Evolutionary conservation across 176 grass and related monocot species (phyloP).

Genomic region (Themeda triandra): DNA sequence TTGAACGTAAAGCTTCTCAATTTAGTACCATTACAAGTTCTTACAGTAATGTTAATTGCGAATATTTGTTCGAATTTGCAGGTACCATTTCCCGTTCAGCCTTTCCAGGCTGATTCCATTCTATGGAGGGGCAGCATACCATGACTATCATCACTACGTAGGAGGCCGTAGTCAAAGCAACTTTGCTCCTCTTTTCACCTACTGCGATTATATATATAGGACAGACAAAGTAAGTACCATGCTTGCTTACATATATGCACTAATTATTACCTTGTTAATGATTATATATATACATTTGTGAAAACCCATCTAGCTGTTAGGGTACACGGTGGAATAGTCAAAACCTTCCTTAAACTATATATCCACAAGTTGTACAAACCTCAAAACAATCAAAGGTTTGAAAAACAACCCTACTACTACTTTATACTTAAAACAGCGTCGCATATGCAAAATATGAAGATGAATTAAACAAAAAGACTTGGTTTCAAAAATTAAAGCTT

Average conservation of each 20-base stretch:
- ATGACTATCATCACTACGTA: constrained; percentile 20
- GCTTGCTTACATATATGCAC: neutral
- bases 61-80: neutral
- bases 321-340: no score
- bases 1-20: neutral
- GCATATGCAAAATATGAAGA: no score
- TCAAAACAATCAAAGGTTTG: no score
- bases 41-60: neutral
- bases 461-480: no score
- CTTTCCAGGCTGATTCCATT: constrained; percentile 8
- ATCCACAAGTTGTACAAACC: no score
- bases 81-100: constrained; percentile 13
- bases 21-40: neutral
- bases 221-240: constrained; percentile 13
- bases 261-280: neutral
- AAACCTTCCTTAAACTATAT: no score
- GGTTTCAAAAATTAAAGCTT: no score
- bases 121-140: constrained; percentile 5
- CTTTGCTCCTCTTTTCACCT: constrained; percentile 25
- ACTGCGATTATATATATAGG: constrained; percentile 14
- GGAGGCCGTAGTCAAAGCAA: constrained; percentile 17
- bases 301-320: neutral
- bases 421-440: neutral
- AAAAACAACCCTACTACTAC: neutral
- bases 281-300: neutral